These are phyloP conservation scores for Chlamydomonas schloesseri DNA, from an alignment of 139 green algal species.

Conservation along the genomic window DNA sequence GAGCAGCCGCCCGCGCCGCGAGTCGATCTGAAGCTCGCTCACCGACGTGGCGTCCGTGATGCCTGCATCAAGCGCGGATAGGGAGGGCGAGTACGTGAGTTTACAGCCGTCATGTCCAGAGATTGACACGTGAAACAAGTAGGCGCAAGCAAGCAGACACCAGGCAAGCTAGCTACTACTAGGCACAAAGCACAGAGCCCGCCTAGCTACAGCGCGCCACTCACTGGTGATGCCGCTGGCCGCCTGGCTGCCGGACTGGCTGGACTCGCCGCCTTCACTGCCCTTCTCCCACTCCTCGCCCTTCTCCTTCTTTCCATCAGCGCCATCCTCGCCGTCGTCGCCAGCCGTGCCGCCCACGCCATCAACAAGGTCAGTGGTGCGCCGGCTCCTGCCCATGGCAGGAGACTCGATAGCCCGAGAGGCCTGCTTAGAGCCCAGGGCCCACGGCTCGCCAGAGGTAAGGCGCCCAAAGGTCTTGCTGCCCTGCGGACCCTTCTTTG, in stretches of 20 bases:
- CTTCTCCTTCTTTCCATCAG: not conserved
- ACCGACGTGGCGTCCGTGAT: not conserved
- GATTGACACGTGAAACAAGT: no score
- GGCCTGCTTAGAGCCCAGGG: no score
- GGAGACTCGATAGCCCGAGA: no score
- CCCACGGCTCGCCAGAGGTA: no score
- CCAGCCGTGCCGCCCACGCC: no score
- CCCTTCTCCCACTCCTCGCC: slow-evolving; percentile 1
- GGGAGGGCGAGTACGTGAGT: not conserved
- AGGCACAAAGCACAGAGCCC: no score
- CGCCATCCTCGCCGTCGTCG: no score
- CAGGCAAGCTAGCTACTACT: no score
- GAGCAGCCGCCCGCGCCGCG: slow-evolving; percentile 19
- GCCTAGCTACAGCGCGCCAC: no score
- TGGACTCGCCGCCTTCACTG: slow-evolving; percentile 18
- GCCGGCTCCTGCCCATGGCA: no score
- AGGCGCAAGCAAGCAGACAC: no score
- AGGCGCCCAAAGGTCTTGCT: not conserved
- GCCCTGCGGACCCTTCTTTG: not conserved
- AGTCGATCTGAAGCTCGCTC: slow-evolving; percentile 1
- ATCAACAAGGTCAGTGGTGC: no score
- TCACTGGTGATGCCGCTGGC: slow-evolving; percentile 25
- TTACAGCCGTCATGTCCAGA: not conserved
- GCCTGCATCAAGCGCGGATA: not conserved
- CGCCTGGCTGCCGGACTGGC: slow-evolving; percentile 26